Percentiles rank a stretch among this genome's conserved stretches.
These are phyloP conservation scores for Suillus weaverae DNA, from an alignment of 768 basidiomycete genomes.

Conservation along the genomic window DNA sequence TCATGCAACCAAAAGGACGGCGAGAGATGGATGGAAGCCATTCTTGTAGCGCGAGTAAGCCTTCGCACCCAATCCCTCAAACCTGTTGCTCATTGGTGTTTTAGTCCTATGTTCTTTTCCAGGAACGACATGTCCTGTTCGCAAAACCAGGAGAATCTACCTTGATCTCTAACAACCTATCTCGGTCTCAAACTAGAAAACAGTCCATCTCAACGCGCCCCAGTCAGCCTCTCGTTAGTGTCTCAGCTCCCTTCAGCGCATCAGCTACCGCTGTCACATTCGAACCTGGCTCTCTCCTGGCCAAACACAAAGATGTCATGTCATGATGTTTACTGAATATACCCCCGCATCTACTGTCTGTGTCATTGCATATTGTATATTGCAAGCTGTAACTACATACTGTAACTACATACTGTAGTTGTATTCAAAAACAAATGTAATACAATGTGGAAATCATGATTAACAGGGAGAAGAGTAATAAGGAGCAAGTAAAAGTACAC, in stretches of 20 bases:
- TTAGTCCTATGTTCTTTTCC: constrained; percentile 81
- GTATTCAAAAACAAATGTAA: background rate
- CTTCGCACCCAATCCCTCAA: constrained; percentile 1
- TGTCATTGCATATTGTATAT: background rate
- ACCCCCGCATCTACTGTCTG: background rate
- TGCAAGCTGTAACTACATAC: constrained; percentile 1
- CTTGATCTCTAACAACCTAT: constrained; percentile 33
- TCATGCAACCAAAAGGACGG: constrained; percentile 75
- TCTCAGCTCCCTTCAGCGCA: constrained; percentile 41
- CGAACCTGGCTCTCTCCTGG: constrained; percentile 74
- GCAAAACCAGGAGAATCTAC: constrained; percentile 24
- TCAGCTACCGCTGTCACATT: constrained; percentile 47
- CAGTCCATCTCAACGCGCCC: constrained; percentile 35
- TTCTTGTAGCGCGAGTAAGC: constrained; percentile 80
- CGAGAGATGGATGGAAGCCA: constrained; percentile 73
- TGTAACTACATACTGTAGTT: background rate
- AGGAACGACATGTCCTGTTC: constrained; percentile 68
- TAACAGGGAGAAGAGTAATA: background rate
- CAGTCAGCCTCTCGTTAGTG: constrained; percentile 50
- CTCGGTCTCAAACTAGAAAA: constrained; percentile 39
- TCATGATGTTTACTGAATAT: constrained; percentile 8
- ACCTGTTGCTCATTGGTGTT: constrained; percentile 14
- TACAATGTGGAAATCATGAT: background rate
- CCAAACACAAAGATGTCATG: constrained; percentile 42
- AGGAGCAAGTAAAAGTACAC: background rate